Evolutionary conservation across 2,329 filamentous ascomycete genomes (phyloP).

Genomic region (Pseudogymnoascus sp.): DNA sequence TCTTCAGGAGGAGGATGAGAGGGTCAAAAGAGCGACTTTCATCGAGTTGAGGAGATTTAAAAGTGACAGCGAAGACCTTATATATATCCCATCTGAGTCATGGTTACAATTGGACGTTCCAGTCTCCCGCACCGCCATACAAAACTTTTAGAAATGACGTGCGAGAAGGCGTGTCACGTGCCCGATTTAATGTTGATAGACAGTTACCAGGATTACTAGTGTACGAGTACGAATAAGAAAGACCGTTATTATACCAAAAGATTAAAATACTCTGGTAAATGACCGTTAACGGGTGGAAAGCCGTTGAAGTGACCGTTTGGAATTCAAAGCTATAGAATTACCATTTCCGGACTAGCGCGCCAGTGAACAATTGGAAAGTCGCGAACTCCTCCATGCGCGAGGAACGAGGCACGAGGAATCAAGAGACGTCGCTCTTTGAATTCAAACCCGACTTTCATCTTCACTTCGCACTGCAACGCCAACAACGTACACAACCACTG

Average conservation of each 20-base stretch:
- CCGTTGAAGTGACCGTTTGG: background rate
- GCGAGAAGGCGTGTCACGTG: background rate
- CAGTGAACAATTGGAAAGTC: background rate
- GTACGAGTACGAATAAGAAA: background rate
- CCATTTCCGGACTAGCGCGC: background rate
- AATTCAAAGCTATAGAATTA: background rate
- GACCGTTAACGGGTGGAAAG: background rate
- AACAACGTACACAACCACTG: background rate
- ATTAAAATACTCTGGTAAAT: background rate
- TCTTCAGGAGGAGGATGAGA: slow-evolving; percentile 1
- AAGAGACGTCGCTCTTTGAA: slow-evolving; percentile 5
- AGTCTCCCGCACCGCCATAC: background rate
- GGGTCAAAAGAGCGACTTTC: background rate
- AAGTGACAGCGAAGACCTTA: slow-evolving; percentile 3
- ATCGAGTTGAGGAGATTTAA: background rate
- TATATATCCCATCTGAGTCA: background rate
- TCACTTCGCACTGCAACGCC: background rate
- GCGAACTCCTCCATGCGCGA: slow-evolving; percentile 7
- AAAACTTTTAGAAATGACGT: slow-evolving; percentile 8
- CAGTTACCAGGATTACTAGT: background rate
- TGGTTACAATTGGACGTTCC: background rate
- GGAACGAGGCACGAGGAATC: slow-evolving; percentile 7
- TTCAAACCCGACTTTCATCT: background rate
- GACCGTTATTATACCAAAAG: background rate
- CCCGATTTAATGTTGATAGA: background rate